Evolutionary conservation across 257 asterid genomes (phyloP).

Genomic region (Fraxinus cuspidata): DNA sequence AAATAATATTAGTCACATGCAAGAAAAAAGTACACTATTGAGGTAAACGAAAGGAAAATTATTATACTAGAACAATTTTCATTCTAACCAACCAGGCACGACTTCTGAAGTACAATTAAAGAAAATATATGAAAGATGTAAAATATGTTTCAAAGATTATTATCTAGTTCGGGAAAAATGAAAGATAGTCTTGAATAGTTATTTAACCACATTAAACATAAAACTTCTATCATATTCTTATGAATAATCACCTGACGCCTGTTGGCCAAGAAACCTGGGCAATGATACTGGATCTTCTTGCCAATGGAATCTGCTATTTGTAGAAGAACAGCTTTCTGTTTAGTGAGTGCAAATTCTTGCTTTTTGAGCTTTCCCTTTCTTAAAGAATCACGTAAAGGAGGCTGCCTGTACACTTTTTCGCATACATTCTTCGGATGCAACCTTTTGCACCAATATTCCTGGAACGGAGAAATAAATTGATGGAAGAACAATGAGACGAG

Average conservation of each 20-base stretch:
- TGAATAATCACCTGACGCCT: slow-evolving; percentile 84
- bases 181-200: not conserved
- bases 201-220: slow-evolving; percentile 11
- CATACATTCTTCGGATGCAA: slow-evolving; percentile 94
- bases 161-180: slow-evolving; percentile 10
- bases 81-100: slow-evolving; percentile 6
- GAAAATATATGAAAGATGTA: slow-evolving; percentile 19
- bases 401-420: slow-evolving; percentile 96
- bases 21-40: not conserved
- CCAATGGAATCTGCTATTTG: slow-evolving; percentile 94
- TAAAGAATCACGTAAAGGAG: slow-evolving; percentile 88
- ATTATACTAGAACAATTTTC: slow-evolving; percentile 11
- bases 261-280: slow-evolving; percentile 89
- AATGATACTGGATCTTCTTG: slow-evolving; percentile 81
- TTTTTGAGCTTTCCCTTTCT: slow-evolving; percentile 93
- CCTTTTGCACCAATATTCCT: slow-evolving; percentile 99
- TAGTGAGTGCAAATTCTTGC: slow-evolving; percentile 75
- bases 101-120: slow-evolving; percentile 14
- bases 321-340: slow-evolving; percentile 70
- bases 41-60: slow-evolving; percentile 3
- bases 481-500: slow-evolving; percentile 16
- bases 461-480: slow-evolving; percentile 17
- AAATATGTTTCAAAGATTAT: slow-evolving; percentile 17
- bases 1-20: slow-evolving; percentile 6
- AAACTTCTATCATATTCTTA: slow-evolving; percentile 19